phyloP scores from a whole-genome alignment of 1,139 yeast species.

The Lodderomyces pseudojiufengensis region DNA sequence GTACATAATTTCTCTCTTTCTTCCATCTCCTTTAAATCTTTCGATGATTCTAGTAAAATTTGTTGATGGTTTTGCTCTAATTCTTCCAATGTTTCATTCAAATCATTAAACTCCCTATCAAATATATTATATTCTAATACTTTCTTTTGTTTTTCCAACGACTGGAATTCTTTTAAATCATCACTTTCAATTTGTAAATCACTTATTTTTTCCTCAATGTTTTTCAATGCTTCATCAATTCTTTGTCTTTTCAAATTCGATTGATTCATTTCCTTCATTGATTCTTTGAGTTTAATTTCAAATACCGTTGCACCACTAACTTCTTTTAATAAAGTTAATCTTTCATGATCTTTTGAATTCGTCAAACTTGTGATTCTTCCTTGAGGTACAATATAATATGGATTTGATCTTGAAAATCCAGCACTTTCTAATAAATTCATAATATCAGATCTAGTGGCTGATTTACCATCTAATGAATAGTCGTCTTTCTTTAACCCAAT shows the following conservation, averaged over 20 bases:
- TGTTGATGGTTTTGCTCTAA: conserved; percentile 59
- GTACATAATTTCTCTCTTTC: conserved; percentile 45
- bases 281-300: conserved; percentile 75
- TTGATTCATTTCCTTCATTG: conserved; percentile 72
- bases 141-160: conserved; percentile 64
- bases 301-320: conserved; percentile 95
- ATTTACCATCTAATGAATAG: conserved; percentile 71
- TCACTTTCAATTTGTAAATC: conserved; percentile 81
- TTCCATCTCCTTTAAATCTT: conserved; percentile 43
- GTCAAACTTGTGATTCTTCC: conserved; percentile 86
- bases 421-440: conserved; percentile 85
- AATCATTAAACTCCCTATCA: conserved; percentile 68
- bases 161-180: conserved; percentile 69
- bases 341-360: conserved; percentile 80
- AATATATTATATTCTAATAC: conserved; percentile 71
- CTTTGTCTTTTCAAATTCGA: conserved; percentile 68
- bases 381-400: conserved; percentile 96
- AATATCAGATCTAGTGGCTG: conserved; percentile 78
- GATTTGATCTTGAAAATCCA: conserved; percentile 87
- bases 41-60: conserved; percentile 43
- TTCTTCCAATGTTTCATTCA: conserved; percentile 57
- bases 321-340: conserved; percentile 76
- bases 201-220: conserved; percentile 65
- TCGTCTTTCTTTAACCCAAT: conserved; percentile 93
- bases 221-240: conserved; percentile 69